Conservation (phyloP, 208 protist species). For the Trypanosoma rangeli region DNA sequence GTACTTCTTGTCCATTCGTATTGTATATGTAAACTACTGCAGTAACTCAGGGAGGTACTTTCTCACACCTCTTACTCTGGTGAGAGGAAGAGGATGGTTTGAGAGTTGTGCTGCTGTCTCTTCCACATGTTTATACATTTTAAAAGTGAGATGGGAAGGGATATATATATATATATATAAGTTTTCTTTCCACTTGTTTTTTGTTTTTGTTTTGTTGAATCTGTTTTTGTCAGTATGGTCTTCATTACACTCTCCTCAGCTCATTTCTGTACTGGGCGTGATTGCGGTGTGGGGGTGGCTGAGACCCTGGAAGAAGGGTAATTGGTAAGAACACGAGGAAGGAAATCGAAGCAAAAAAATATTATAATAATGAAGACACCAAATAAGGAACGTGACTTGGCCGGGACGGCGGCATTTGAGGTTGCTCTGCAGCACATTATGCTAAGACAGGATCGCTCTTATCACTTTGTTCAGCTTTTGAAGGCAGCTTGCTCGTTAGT, state of each 20-base stretch:
- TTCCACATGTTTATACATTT: not conserved
- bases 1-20: not conserved
- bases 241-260: not conserved
- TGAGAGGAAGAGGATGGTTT: not conserved
- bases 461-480: slow-evolving; percentile 79
- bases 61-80: not conserved
- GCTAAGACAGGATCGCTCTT: slow-evolving; percentile 81
- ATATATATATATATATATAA: slow-evolving; percentile 13
- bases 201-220: not conserved
- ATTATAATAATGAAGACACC: slow-evolving; percentile 7
- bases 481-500: slow-evolving; percentile 64
- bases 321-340: not conserved
- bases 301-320: not conserved
- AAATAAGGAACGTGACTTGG: slow-evolving; percentile 73
- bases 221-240: not conserved
- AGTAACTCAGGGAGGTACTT: not conserved
- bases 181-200: slow-evolving; percentile 3
- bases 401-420: slow-evolving; percentile 82
- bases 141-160: slow-evolving; percentile 8
- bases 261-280: slow-evolving; percentile 2
- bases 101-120: not conserved
- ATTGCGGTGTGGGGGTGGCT: not conserved
- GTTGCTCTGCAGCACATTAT: slow-evolving; percentile 78
- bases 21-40: slow-evolving; percentile 10
- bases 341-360: not conserved